Evolutionary conservation across 108 stramenopile genomes (phyloP), one percentile per base, ranked within the genome.

Genomic region (Nannochloropsis salina): DNA sequence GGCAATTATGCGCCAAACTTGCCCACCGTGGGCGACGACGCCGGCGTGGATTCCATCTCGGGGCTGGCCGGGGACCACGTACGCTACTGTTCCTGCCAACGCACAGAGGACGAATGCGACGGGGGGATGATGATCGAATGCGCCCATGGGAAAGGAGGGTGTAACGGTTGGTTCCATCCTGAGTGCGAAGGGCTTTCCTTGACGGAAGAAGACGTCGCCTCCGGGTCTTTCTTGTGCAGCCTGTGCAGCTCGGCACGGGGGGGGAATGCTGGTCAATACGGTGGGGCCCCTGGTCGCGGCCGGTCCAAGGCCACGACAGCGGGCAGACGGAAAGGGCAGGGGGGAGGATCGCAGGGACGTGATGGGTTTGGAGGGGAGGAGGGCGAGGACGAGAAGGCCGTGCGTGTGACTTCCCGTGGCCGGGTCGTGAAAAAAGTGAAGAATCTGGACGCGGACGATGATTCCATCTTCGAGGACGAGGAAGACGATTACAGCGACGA

Each of bases 81-180:
- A n/a, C 61, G 61, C 20, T 74, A 74, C 61, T 74, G 61, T n/a
- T 74, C 61, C n/a, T 74, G 61, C n/a, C 61, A 74, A 2, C 61
- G 61, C 61, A 74, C 61, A 3, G 61, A 74, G 61, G 61, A 74
- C 61, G 61, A 74, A n/a, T 74, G n/a, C n/a, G 88, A 89, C 80
- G 85, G 83, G 83, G 88, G 84, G 2, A 82, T 85, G 21, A 89
- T 89, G 88, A 82, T 89, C 45, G 85, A 89, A 85, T 89, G 88
- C 85, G 82, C 85, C 31, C 85, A 86, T 42, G 88, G 88, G 43
- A 89, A 85, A 41, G 88, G 84, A 45, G 88, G 88, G 20, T 89
- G 89, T 80, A 86, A 83, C 10, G 89, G 89, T 44, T 89, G 85
- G 85, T 89, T 86, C 21, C 89, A 89, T 80, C 89, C 89, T 9